Evolutionary conservation across 1,139 yeast species (phyloP), one percentile per base, ranked within the genome.

Genomic region (Blastobotrys apis): DNA sequence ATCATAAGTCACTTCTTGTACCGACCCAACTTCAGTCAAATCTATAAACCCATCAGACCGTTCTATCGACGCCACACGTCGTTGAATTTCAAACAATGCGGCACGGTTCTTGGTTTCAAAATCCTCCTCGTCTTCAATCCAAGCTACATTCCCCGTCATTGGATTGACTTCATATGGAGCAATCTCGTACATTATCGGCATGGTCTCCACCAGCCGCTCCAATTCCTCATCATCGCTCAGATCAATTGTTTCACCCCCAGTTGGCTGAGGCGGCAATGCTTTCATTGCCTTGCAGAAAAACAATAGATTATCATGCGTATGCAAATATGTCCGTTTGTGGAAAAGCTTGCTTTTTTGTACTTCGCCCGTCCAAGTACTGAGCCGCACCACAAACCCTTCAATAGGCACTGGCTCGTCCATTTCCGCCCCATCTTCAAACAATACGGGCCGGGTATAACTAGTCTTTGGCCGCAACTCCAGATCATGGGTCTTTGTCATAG

Each of bases 301-400:
- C 17, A 90, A 65, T 12, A 84, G 56, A 51, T 81, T 70, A 48
- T 80, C 81, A 44, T 73, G 72, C 0, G 94, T 72, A 55, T 71
- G 79, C 52, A 84, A 77, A 62, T 87, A 90, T 52, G 74, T 73
- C 36, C 78, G 62, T 48, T 75, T 75, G 56, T 74, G 73, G 48
- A 77, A 73, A 39, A 77, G 69, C 49, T 42, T 67, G 64, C 33
- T 65, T 49, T 43, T 67, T 64, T 33, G 64, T 12, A 35, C 36
- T 25, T 53, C 49, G n/a, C 88, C 90, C 4, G 63, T 56, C 53
- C 75, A 71, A 38, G 77, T 72, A 0, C 84, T 71, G 33, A 84
- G 60, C 41, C 84, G 71, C 1, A 77, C 69, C 12, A 87, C 62
- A 59, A 84, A 86, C 0, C 97, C 96, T 63, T 86, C 95, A 6